Conservation (phyloP, 352 stramenopile genomes). For the Phytophthora megakarya region DNA sequence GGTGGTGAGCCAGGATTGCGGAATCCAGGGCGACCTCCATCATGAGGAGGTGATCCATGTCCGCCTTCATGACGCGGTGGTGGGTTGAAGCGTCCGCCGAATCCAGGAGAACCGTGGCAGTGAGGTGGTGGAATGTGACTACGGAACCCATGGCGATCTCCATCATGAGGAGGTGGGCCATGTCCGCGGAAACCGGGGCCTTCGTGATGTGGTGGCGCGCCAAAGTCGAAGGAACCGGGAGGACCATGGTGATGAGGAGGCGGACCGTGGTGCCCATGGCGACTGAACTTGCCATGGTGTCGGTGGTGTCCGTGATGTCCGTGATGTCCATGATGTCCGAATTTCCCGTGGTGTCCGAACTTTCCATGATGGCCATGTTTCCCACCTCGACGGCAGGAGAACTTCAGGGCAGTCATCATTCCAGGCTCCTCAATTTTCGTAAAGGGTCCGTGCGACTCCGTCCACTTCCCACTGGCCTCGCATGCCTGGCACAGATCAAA, state of each 20-base stretch:
- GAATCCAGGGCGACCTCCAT: no score
- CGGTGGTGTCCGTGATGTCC: conserved; percentile 20
- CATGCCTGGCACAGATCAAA: conserved; percentile 78
- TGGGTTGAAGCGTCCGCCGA: neutral
- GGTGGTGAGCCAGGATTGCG: neutral
- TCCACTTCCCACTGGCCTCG: conserved; percentile 51
- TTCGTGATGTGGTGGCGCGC: conserved; percentile 3
- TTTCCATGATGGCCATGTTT: conserved; percentile 32
- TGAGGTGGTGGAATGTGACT: conserved; percentile 1
- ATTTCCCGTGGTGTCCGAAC: conserved; percentile 24
- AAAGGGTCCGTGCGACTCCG: conserved; percentile 57
- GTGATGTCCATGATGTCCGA: conserved; percentile 21
- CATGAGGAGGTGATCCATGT: no score
- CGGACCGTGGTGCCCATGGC: conserved; percentile 20
- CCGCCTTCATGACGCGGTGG: no score
- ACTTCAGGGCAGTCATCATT: conserved; percentile 39
- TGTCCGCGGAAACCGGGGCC: neutral
- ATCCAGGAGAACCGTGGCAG: neutral
- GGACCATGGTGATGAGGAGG: conserved; percentile 4
- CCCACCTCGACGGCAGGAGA: conserved; percentile 33
- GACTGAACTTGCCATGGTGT: conserved; percentile 22
- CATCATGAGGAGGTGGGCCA: neutral
- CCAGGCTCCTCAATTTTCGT: conserved; percentile 45
- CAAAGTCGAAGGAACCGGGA: conserved; percentile 5
- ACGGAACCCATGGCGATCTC: conserved; percentile 2